Conservation (phyloP, 768 basidiomycete species). For the Candolleomyces eurysporus region DNA sequence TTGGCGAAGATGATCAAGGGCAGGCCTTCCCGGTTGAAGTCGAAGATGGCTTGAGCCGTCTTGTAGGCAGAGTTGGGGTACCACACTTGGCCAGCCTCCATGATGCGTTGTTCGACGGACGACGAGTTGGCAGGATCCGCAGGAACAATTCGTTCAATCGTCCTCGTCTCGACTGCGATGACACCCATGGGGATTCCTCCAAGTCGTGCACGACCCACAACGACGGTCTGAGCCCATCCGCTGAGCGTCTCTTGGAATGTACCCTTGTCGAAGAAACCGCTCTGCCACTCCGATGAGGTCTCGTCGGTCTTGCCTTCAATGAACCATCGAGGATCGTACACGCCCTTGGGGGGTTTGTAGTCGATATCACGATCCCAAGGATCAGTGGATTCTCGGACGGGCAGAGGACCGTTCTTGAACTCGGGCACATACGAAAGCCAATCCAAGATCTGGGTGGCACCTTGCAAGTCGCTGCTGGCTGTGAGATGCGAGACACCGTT, state of each 20-base stretch:
- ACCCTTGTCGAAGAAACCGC: slow-evolving; percentile 95
- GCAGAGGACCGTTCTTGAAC: slow-evolving; percentile 74
- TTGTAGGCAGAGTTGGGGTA: slow-evolving; percentile 99
- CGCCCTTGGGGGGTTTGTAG: slow-evolving; percentile 88
- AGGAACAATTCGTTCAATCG: slow-evolving; percentile 93
- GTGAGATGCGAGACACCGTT: slow-evolving; percentile 98
- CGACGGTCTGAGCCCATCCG: slow-evolving; percentile 99
- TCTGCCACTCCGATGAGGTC: slow-evolving; percentile 65
- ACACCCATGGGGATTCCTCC: slow-evolving; percentile 98
- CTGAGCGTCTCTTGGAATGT: slow-evolving; percentile 99
- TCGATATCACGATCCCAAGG: slow-evolving; percentile 90
- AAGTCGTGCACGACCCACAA: slow-evolving; percentile 92
- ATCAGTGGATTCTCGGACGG: slow-evolving; percentile 71
- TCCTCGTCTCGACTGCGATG: slow-evolving; percentile 97
- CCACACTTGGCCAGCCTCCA: slow-evolving; percentile 99
- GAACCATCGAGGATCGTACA: slow-evolving; percentile 98
- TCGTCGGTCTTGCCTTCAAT: slow-evolving; percentile 94
- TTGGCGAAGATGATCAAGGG: slow-evolving; percentile 99
- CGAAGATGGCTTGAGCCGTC: slow-evolving; percentile 98
- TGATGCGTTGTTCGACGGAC: slow-evolving; percentile 95
- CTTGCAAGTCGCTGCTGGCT: slow-evolving; percentile 92
- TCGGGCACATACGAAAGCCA: slow-evolving; percentile 96
- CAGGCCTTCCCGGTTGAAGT: slow-evolving; percentile 95
- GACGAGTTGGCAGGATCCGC: slow-evolving; percentile 97
- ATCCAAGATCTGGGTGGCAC: slow-evolving; percentile 88